A percentile compares a stretch with the other conserved stretches of the same genome.
Evolutionary conservation across 2,329 filamentous ascomycete species (phyloP).

Genomic region (Torrubiellomyces zombiae): DNA sequence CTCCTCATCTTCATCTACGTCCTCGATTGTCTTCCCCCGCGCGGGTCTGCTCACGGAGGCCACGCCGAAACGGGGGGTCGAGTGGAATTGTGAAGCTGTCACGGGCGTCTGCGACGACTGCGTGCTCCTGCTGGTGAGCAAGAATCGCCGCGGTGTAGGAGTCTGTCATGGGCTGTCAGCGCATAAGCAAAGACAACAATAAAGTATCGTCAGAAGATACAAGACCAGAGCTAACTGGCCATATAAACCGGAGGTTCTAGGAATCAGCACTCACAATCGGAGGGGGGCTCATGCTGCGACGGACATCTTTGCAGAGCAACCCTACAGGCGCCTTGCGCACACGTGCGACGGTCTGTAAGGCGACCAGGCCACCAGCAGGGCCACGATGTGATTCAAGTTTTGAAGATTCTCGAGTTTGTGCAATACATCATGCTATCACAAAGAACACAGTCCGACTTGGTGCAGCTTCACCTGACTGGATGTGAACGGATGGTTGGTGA

Average conservation of each 20-base stretch:
- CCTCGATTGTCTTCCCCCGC: conserved; percentile 15
- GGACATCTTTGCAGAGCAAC: conserved; percentile 7
- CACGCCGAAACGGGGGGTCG: conserved; percentile 21
- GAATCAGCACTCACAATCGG: conserved; percentile 1
- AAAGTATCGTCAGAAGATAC: too few species aligned
- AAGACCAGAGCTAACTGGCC: too few species aligned
- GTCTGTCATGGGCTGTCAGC: conserved; percentile 15
- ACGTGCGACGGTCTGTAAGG: too few species aligned
- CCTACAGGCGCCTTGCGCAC: too few species aligned
- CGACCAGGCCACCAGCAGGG: too few species aligned
- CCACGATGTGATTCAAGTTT: too few species aligned
- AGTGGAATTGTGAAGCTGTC: conserved; percentile 16
- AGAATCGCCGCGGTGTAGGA: conserved; percentile 21
- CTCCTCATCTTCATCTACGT: conserved; percentile 13
- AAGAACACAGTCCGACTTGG: too few species aligned
- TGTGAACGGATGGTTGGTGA: too few species aligned
- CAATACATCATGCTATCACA: too few species aligned
- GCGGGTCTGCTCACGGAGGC: conserved; percentile 14
- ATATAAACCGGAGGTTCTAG: not conserved
- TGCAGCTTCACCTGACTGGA: too few species aligned
- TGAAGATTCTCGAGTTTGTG: too few species aligned
- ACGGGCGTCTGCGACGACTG: conserved; percentile 16
- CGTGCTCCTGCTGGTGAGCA: conserved; percentile 17
- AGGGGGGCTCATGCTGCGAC: conserved; percentile 4
- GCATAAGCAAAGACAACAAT: too few species aligned